Base-by-base conservation (phyloP, 2,329 filamentous ascomycete species). In the Colletotrichum sp. region DNA sequence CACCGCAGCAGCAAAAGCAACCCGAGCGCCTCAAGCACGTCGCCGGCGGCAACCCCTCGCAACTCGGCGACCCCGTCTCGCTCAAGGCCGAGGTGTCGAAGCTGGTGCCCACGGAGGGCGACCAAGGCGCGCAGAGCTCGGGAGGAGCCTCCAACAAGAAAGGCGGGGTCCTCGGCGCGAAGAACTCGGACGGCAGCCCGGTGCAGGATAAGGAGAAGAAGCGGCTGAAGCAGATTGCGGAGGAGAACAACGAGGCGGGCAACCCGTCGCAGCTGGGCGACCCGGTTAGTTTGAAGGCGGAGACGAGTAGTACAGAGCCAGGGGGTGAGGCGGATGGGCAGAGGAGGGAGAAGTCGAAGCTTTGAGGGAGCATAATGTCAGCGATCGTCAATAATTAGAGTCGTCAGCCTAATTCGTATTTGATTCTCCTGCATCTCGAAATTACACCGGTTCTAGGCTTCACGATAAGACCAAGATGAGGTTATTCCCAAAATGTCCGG, bases 241-340 rank as follows among this genome's bases (percentile, higher is more conserved):
- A 73, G 71, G 78, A 82, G 76, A 80, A 82, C 61, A 60, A 82
- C 6, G 78, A 82, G 5, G 77, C 78, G 66, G 82, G 82, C 15
- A 82, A 88, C 76, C 83, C 84, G 7, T 83, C 82, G 68, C 82
- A 83, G 77, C 79, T 86, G 9, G 85, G 84, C 32, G 85, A 86
- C 65, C 85, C 85, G 4, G 81, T 85, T 38, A 86, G 83, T 64
- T 52, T 85, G 32, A 86, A 86, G 74, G 84, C 84, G 9, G 85
- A 86, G 74, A 82, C 79, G 69, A 83, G 81, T 72, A 80, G 81
- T 18, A 78, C 71, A 52, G 75, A 82, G 36, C 83, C 83, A 2
- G 79, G 78, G 6, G 78, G 80, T 21, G 78, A 77, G 16, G 83
- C 82, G 61, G 77, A 78, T 5, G 80, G 80, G 32, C 71, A 76